Conservation (phyloP, 176 grass and related monocot species). For the Rhipidocladum racemiflorum region DNA sequence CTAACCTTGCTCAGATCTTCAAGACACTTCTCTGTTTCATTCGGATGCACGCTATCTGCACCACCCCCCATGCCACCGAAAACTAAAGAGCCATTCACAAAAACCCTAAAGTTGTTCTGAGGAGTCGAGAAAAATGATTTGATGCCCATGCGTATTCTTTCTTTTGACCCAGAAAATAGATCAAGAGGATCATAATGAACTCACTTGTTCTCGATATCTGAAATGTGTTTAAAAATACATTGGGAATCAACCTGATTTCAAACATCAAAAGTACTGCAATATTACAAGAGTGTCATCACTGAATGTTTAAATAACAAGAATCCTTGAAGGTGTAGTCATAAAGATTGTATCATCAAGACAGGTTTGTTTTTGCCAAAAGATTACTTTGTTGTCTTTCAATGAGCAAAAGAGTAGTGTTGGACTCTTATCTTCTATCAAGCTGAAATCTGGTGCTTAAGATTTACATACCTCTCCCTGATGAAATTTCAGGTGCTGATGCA, state of each 20-base stretch:
- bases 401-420: not conserved
- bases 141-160: constrained; percentile 65
- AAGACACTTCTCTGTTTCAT: constrained; percentile 41
- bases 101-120: constrained; percentile 90
- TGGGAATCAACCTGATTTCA: constrained; percentile 24
- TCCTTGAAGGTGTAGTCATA: not conserved
- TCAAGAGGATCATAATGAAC: constrained; percentile 87
- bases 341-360: not conserved
- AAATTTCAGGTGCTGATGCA: constrained; percentile 90
- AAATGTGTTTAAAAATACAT: constrained; percentile 43
- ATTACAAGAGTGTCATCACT: constrained; percentile 15
- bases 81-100: constrained; percentile 66
- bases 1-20: constrained; percentile 52
- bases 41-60: constrained; percentile 36
- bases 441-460: not conserved
- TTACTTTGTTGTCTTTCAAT: not conserved
- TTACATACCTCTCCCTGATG: no score
- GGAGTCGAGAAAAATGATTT: constrained; percentile 70
- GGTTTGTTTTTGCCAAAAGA: not conserved
- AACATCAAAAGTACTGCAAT: not conserved
- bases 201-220: constrained; percentile 70
- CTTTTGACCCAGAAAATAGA: constrained; percentile 86
- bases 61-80: constrained; percentile 81
- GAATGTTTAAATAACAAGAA: constrained; percentile 28
- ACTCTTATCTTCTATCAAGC: constrained; percentile 7